Evolutionary conservation across 2,329 filamentous ascomycete species (phyloP).

Genomic region (Beauveria brongniartii): DNA sequence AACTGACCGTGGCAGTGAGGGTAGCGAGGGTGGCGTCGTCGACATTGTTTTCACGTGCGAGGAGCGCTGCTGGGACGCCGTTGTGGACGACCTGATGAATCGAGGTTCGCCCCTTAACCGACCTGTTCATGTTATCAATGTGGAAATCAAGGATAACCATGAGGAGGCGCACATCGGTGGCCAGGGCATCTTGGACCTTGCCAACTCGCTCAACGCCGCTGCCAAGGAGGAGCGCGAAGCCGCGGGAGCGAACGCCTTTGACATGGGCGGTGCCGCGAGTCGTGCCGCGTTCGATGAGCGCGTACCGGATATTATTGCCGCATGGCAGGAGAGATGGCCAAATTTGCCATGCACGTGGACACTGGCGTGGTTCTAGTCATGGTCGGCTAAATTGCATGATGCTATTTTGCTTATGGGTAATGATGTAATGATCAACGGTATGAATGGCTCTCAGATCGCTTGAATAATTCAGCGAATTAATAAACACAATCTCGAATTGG

Average conservation of each 20-base stretch:
- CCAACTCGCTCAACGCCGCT: constrained; percentile 72
- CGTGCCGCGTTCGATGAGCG: constrained; percentile 80
- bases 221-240: constrained; percentile 68
- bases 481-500: background rate
- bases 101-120: constrained; percentile 81
- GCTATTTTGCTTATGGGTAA: background rate
- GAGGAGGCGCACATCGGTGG: constrained; percentile 91
- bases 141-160: constrained; percentile 97
- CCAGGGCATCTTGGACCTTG: constrained; percentile 84
- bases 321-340: constrained; percentile 94
- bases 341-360: constrained; percentile 90
- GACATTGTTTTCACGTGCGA: constrained; percentile 97
- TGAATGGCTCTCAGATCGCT: background rate
- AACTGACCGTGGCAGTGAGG: constrained; percentile 66
- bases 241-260: constrained; percentile 58
- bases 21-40: constrained; percentile 81
- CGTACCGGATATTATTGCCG: constrained; percentile 83
- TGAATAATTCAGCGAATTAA: background rate
- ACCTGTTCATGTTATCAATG: constrained; percentile 95
- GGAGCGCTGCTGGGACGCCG: constrained; percentile 96
- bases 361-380: constrained; percentile 73
- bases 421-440: background rate
- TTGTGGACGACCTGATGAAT: constrained; percentile 84
- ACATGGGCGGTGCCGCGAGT: constrained; percentile 57
- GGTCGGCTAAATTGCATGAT: background rate